Conservation (phyloP, 2,329 filamentous ascomycete genomes). For the Colletotrichum theobromicola region DNA sequence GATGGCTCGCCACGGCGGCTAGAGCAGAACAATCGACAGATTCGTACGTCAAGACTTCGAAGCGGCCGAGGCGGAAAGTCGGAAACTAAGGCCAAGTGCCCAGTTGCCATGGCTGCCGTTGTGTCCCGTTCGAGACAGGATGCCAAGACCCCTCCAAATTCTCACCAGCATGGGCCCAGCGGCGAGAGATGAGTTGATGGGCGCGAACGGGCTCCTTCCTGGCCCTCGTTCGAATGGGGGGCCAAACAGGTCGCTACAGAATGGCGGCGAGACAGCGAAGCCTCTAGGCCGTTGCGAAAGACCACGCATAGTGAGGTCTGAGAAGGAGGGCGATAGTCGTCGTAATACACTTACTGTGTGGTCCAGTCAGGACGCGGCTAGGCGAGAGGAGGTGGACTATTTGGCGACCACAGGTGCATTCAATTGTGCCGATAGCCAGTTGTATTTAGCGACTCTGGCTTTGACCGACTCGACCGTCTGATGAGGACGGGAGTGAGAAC, state of each 20-base stretch:
- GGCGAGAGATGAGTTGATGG: background rate
- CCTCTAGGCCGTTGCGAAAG: background rate
- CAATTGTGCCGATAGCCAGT: background rate
- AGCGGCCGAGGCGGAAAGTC: background rate
- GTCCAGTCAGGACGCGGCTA: background rate
- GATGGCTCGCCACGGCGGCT: background rate
- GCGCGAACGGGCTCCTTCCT: background rate
- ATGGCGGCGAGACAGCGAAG: background rate
- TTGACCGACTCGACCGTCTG: background rate
- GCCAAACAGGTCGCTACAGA: background rate
- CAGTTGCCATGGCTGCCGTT: background rate
- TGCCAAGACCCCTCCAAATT: background rate
- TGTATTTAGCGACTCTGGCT: background rate
- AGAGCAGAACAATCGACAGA: background rate
- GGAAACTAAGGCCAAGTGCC: background rate
- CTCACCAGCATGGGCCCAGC: background rate
- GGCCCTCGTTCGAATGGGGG: background rate
- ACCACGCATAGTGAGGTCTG: background rate
- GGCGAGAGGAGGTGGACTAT: background rate
- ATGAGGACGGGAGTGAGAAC: background rate
- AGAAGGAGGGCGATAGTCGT: slow-evolving; percentile 3
- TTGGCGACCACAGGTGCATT: background rate
- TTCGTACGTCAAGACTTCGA: background rate
- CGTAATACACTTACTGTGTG: slow-evolving; percentile 3
- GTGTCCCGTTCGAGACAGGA: background rate